These are phyloP conservation scores for Epichloe aotearoae DNA, from an alignment of 2,329 filamentous ascomycete species.

Conservation along the genomic window DNA sequence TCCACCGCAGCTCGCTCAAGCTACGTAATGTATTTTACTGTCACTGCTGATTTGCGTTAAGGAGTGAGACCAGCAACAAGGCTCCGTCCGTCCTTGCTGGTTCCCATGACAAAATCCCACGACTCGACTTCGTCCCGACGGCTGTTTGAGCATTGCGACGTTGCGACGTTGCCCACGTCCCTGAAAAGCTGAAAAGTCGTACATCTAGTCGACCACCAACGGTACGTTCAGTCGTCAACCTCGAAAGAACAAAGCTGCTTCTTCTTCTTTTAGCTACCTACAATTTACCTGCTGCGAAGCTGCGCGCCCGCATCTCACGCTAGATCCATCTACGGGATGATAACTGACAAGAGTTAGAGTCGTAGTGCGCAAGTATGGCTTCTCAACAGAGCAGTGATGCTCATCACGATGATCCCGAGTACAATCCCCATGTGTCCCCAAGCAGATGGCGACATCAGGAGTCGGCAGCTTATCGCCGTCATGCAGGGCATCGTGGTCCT, in stretches of 20 bases:
- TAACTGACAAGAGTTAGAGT: neutral
- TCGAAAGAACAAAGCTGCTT: neutral
- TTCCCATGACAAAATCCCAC: neutral
- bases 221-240: neutral
- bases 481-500: constrained; percentile 24
- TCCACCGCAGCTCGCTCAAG: too few relatives aligned
- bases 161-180: neutral
- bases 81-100: neutral
- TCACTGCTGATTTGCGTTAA: too few relatives aligned
- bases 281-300: neutral
- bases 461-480: constrained; percentile 39
- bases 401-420: constrained; percentile 9
- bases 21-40: too few relatives aligned
- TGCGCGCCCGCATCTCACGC: neutral
- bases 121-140: neutral
- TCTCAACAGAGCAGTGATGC: constrained; percentile 2
- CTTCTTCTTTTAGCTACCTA: neutral
- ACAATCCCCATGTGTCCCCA: constrained; percentile 42
- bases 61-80: too few relatives aligned
- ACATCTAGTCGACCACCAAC: neutral
- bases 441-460: constrained; percentile 53
- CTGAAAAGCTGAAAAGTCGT: neutral
- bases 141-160: neutral
- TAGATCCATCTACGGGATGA: neutral
- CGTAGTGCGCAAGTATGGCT: constrained; percentile 1